Percentiles rank a stretch among this genome's conserved stretches.
Evolutionary conservation across 1,284 basidiomycete species (phyloP).

Genomic region (Ceratobasidium sp.): DNA sequence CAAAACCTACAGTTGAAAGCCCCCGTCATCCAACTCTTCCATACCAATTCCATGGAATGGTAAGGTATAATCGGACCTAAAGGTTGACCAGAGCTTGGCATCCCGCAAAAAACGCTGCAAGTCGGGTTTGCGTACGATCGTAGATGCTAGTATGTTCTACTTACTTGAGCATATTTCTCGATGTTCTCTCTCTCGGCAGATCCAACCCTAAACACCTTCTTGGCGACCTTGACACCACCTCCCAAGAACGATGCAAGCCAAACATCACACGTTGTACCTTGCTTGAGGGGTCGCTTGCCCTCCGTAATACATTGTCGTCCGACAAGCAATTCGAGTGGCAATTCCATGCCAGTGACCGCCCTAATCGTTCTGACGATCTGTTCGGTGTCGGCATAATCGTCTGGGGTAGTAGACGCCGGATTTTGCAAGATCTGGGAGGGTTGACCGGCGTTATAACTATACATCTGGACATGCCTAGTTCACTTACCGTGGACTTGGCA

Average conservation of each 20-base stretch:
- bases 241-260: slow-evolving; percentile 18
- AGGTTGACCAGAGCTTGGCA: not conserved
- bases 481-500: not conserved
- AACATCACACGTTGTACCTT: slow-evolving; percentile 19
- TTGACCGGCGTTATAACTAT: not conserved
- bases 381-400: slow-evolving; percentile 13
- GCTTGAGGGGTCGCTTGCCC: not conserved
- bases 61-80: slow-evolving; percentile 16
- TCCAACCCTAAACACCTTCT: slow-evolving; percentile 34
- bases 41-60: slow-evolving; percentile 16
- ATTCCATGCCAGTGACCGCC: slow-evolving; percentile 16
- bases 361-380: slow-evolving; percentile 7
- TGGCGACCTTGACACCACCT: slow-evolving; percentile 35
- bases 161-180: not conserved
- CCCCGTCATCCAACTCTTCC: not conserved
- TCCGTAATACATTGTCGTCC: slow-evolving; percentile 28
- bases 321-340: slow-evolving; percentile 11
- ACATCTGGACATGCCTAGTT: not conserved
- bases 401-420: not conserved
- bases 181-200: not conserved
- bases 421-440: not conserved
- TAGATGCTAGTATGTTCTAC: not conserved
- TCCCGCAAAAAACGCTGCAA: not conserved
- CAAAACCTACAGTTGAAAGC: slow-evolving; percentile 4
- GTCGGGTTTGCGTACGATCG: not conserved